Percentiles rank a stretch among this genome's conserved stretches.
Conservation (phyloP, 208 protist species). For the Porcisia hertigi region DNA sequence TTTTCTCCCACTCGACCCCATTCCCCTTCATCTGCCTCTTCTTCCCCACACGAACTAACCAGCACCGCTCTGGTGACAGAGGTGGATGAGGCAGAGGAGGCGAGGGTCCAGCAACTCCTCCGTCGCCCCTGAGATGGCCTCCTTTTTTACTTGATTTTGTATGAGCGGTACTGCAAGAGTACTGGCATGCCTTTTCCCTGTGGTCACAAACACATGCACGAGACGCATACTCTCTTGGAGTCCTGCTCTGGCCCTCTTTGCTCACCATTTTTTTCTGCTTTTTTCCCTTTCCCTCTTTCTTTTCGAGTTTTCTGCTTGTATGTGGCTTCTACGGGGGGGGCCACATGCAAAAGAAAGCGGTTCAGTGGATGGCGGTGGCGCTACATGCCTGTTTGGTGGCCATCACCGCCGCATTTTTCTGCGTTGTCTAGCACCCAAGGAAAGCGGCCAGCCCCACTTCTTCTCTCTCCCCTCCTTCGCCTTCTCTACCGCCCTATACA, state of each 20-base stretch:
- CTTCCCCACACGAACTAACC: not conserved
- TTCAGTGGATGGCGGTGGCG: not conserved
- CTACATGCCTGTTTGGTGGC: not conserved
- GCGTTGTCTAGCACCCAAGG: not conserved
- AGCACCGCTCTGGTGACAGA: constrained; percentile 25
- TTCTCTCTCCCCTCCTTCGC: not conserved
- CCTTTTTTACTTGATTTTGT: not conserved
- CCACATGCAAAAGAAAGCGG: not conserved
- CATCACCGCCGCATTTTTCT: not conserved
- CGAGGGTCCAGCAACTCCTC: not conserved
- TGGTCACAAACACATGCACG: not conserved
- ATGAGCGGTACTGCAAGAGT: not conserved
- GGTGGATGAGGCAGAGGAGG: constrained; percentile 20
- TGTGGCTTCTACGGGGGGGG: not conserved
- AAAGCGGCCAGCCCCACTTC: not conserved
- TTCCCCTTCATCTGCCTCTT: not conserved
- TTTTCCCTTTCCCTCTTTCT: not conserved
- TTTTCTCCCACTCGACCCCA: not conserved
- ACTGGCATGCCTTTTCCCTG: not conserved
- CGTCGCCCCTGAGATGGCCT: not conserved
- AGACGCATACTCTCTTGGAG: not conserved
- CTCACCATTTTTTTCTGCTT: not conserved
- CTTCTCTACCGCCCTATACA: not conserved
- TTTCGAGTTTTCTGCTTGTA: too few species aligned
- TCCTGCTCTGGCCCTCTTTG: not conserved